These are phyloP conservation scores for Verticillium tricorpus DNA, from an alignment of 2,329 filamentous ascomycete species.

Conservation along the genomic window DNA sequence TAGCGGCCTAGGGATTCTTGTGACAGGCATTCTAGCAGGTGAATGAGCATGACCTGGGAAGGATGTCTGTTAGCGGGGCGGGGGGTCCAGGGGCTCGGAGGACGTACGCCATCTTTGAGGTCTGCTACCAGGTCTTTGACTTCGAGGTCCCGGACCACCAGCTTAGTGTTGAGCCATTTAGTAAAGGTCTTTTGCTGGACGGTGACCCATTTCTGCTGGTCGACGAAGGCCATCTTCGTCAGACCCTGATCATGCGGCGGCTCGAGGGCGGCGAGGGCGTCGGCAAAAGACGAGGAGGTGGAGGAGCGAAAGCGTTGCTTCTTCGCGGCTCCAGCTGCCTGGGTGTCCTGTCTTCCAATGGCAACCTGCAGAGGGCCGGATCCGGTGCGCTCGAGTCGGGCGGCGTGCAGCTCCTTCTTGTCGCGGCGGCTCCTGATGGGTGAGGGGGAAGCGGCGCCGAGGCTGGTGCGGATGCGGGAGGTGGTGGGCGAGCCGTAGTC, in stretches of 20 bases:
- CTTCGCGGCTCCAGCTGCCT: slow-evolving; percentile 22
- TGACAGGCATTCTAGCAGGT: slow-evolving; percentile 93
- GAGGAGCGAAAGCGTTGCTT: slow-evolving; percentile 26
- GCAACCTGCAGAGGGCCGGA: slow-evolving; percentile 13
- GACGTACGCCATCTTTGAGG: slow-evolving; percentile 85
- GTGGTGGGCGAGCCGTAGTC: slow-evolving; percentile 4
- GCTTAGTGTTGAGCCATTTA: slow-evolving; percentile 97
- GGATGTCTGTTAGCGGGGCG: slow-evolving; percentile 13
- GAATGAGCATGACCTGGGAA: slow-evolving; percentile 80
- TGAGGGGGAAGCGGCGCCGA: slow-evolving; percentile 20
- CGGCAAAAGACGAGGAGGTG: slow-evolving; percentile 29
- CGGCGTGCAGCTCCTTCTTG: slow-evolving; percentile 46
- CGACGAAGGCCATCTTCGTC: slow-evolving; percentile 58
- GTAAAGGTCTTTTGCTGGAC: slow-evolving; percentile 99
- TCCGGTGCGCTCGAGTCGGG: slow-evolving; percentile 40
- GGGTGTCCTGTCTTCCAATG: not conserved
- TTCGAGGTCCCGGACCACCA: slow-evolving; percentile 70
- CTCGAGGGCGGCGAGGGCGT: slow-evolving; percentile 40
- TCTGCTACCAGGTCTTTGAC: slow-evolving; percentile 86
- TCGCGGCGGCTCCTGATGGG: slow-evolving; percentile 34
- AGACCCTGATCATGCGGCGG: slow-evolving; percentile 45
- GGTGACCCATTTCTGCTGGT: slow-evolving; percentile 65
- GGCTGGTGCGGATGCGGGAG: slow-evolving; percentile 14
- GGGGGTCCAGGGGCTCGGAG: slow-evolving; percentile 2
- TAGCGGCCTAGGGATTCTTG: slow-evolving; percentile 94